Evolutionary conservation across 495 filamentous ascomycete genomes (phyloP).

Genomic region (Trichoderma virens): DNA sequence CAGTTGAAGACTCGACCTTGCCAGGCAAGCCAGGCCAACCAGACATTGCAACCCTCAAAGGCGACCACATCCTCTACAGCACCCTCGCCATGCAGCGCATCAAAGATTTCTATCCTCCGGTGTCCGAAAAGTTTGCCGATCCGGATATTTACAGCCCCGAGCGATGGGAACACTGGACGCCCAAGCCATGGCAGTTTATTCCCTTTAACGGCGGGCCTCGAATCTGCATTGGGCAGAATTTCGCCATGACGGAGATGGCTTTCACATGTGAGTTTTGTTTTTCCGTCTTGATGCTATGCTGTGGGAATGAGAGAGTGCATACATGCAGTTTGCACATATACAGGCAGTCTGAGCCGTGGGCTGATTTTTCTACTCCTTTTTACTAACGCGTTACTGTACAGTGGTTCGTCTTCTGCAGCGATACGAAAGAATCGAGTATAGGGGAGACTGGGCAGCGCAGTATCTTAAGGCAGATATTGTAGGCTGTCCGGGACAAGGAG

Average conservation of each 20-base stretch:
- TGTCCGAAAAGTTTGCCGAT: slow-evolving; percentile 32
- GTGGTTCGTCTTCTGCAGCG: slow-evolving; percentile 53
- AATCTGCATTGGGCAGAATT: slow-evolving; percentile 44
- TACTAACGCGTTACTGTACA: no score
- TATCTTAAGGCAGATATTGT: slow-evolving; percentile 32
- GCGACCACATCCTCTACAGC: slow-evolving; percentile 36
- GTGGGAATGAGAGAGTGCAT: not conserved
- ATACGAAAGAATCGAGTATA: slow-evolving; percentile 46
- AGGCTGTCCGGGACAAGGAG: slow-evolving; percentile 30
- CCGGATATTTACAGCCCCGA: slow-evolving; percentile 46
- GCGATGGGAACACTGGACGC: slow-evolving; percentile 47
- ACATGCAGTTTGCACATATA: not conserved
- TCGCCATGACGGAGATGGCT: slow-evolving; percentile 50
- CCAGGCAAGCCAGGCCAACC: slow-evolving; percentile 20
- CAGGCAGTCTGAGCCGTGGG: not conserved
- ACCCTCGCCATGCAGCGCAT: slow-evolving; percentile 46
- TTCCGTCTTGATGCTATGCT: no score
- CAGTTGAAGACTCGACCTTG: slow-evolving; percentile 26
- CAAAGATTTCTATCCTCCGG: slow-evolving; percentile 40
- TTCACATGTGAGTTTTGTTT: slow-evolving; percentile 25
- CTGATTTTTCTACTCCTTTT: not conserved
- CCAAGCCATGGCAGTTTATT: slow-evolving; percentile 52
- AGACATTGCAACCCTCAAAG: slow-evolving; percentile 27
- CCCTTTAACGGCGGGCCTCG: slow-evolving; percentile 56
- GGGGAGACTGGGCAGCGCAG: slow-evolving; percentile 35